These are phyloP conservation scores for Tetrapyrgos nigripes DNA, from an alignment of 1,284 basidiomycete species.

Conservation along the genomic window DNA sequence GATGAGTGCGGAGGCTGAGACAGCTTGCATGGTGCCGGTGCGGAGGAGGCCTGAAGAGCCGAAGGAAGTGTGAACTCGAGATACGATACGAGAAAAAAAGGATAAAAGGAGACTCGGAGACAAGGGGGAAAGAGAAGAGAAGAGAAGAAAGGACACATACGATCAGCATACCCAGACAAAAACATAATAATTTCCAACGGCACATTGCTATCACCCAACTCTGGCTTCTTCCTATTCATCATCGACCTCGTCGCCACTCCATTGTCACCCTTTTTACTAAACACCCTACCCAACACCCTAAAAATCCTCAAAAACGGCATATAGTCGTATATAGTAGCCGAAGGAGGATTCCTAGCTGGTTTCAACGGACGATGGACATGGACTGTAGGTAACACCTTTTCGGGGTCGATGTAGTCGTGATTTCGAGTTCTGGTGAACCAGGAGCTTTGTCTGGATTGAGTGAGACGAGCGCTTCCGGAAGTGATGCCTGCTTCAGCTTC, in stretches of 20 bases:
- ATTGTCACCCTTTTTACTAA: constrained; percentile 23
- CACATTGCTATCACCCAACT: constrained; percentile 64
- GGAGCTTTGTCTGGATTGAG: too few relatives aligned
- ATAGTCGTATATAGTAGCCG: constrained; percentile 55
- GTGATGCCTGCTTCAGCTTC: too few relatives aligned
- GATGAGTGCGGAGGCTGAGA: constrained; percentile 57
- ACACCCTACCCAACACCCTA: constrained; percentile 47
- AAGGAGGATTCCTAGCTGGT: constrained; percentile 62
- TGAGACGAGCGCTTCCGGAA: too few relatives aligned
- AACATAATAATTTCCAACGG: constrained; percentile 68
- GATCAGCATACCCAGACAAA: constrained; percentile 27
- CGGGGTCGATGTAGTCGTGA: constrained; percentile 55
- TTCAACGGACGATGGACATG: constrained; percentile 54
- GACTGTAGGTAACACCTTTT: constrained; percentile 57
- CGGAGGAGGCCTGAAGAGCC: too few relatives aligned
- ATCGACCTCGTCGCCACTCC: constrained; percentile 30
- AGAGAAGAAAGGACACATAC: neutral
- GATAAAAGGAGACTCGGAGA: neutral
- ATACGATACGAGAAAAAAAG: too few relatives aligned
- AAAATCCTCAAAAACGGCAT: constrained; percentile 64
- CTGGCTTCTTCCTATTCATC: constrained; percentile 45
- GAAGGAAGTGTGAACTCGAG: too few relatives aligned
- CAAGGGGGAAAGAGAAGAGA: constrained; percentile 11
- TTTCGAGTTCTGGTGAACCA: neutral
- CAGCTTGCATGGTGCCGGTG: neutral